phyloP scores from a whole-genome alignment of 176 grass and related monocot genomes.

The Oryza officinalis region DNA sequence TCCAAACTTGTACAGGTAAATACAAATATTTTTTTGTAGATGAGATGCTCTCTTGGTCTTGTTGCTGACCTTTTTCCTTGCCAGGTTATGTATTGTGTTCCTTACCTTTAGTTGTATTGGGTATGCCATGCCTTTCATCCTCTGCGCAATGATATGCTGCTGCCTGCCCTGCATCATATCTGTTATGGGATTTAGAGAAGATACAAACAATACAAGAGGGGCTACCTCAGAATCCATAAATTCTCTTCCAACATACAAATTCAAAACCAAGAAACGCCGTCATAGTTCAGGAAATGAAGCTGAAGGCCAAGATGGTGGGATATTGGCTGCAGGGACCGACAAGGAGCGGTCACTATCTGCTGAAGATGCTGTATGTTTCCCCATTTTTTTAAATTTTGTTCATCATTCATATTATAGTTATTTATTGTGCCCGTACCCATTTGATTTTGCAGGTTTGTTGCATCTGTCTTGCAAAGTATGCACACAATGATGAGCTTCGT shows the following conservation, averaged over 20 bases:
- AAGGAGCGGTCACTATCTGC: constrained; percentile 79
- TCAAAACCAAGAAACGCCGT: constrained; percentile 76
- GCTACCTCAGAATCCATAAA: constrained; percentile 85
- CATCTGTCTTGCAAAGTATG: constrained; percentile 88
- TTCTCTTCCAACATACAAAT: constrained; percentile 85
- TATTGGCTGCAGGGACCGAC: constrained; percentile 74
- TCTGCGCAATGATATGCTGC: constrained; percentile 91
- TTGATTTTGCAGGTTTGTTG: constrained; percentile 70
- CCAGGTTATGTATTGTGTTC: constrained; percentile 96
- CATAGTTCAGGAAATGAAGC: constrained; percentile 49
- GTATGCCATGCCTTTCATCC: constrained; percentile 96
- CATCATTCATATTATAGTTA: neutral
- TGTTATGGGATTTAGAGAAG: constrained; percentile 90
- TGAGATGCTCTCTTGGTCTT: constrained; percentile 13
- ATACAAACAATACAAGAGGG: constrained; percentile 74
- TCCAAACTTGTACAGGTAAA: constrained; percentile 96
- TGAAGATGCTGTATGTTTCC: constrained; percentile 74
- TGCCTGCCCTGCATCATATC: constrained; percentile 92
- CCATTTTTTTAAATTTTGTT: neutral
- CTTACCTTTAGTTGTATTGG: constrained; percentile 95
- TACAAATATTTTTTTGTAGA: neutral
- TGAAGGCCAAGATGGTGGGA: constrained; percentile 68
- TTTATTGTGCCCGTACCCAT: constrained; percentile 17
- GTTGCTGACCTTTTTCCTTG: constrained; percentile 31
- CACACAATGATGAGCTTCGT: constrained; percentile 85